A percentile compares a stretch with the other conserved stretches of the same genome.
Conservation (phyloP, 208 protist genomes). For the Crithidia bombi region DNA sequence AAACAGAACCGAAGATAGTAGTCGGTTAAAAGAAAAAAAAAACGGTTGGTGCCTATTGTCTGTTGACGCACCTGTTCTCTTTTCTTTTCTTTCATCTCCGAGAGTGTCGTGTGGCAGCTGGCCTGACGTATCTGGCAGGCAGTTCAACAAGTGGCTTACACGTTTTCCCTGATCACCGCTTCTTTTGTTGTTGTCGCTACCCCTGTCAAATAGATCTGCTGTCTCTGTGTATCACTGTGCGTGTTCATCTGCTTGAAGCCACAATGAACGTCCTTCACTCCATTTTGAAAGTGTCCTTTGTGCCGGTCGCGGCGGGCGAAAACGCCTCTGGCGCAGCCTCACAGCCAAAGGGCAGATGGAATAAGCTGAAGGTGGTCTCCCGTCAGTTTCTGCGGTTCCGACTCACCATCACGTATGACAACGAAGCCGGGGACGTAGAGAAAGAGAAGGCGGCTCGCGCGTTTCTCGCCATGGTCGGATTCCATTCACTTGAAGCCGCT, state of each 20-base stretch:
- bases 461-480: constrained; percentile 45
- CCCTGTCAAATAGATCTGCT: not conserved
- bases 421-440: constrained; percentile 26
- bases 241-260: too few relatives aligned
- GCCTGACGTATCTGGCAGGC: too few relatives aligned
- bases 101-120: too few relatives aligned
- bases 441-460: constrained; percentile 27
- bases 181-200: not conserved
- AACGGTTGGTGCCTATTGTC: too few relatives aligned
- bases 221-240: not conserved
- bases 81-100: too few relatives aligned
- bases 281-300: constrained; percentile 39
- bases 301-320: constrained; percentile 7
- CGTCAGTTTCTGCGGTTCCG: constrained; percentile 49
- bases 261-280: constrained; percentile 47
- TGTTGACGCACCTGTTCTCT: too few relatives aligned
- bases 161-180: too few relatives aligned
- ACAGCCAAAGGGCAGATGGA: not conserved
- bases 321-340: not conserved
- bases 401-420: constrained; percentile 45
- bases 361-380: constrained; percentile 38
- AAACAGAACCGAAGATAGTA: too few relatives aligned
- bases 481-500: constrained; percentile 46
- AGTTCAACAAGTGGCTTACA: too few relatives aligned
- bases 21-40: too few relatives aligned